Base-by-base conservation (phyloP, 768 basidiomycete genomes). In the Auriscalpium orientale region DNA sequence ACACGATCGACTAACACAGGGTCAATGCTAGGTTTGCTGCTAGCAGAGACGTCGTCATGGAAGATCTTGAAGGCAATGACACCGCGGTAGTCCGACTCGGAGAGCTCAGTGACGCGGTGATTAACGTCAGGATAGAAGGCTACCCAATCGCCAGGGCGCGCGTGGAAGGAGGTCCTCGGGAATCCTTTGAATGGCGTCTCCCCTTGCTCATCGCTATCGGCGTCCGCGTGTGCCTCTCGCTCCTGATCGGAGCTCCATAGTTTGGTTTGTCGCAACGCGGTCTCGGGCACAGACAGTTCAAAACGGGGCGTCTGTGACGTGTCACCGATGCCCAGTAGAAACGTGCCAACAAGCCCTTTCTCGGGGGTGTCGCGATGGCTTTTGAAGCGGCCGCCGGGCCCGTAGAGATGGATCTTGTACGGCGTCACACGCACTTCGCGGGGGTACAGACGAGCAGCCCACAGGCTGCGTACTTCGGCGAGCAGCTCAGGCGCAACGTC, bases 331-430 rank as follows among this genome's bases (percentile, higher is more conserved):
- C 70, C 68, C n/a, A 71, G 36, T 20, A 72, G 62, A 57, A 72
- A 70, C 4, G 70, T 70, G 33, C 70, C 69, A 22, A 71, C 62
- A 11, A 70, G 62, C 33, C 60, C 67, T 3, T 51, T 59, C 47
- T 67, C 58, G 0, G 65, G 68, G 0, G 68, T 70, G 56, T 70
- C 68, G 21, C 65, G 65, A 51, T 69, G 69, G 5, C 55, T 11
- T 43, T 64, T 60, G 58, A 70, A 69, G 46, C 65, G 62, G 9
- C 65, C 69, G 6, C 59, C 65, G 1, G 66, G 65, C 0, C 68
- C 68, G 46, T 70, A 69, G 1, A 70, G 35, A 46, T 70, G 65
- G n/a, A 70, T 68, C 58, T 70, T 69, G 62, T 71, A 70, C 4
- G 67, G 66, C 46, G 63, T 61, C 18, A 64, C 66, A 49, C 65